These are phyloP conservation scores for Umbellularia californica DNA, from an alignment of 164 flowering plant species.

Conservation along the genomic window DNA sequence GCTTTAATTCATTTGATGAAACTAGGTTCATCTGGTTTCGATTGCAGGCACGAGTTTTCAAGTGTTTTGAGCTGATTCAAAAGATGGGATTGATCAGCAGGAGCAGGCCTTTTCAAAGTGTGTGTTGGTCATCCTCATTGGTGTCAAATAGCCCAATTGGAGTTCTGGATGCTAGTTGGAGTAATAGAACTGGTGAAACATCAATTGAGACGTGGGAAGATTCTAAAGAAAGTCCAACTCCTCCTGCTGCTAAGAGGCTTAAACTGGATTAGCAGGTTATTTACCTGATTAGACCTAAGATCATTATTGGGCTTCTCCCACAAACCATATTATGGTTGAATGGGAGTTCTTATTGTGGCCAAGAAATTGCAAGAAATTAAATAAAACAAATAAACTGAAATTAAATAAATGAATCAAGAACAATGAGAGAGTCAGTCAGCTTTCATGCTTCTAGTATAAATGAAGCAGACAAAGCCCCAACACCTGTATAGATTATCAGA, in stretches of 20 bases:
- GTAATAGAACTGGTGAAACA: constrained; percentile 71
- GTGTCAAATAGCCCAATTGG: constrained; percentile 85
- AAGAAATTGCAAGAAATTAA: background rate
- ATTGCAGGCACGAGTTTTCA: constrained; percentile 67
- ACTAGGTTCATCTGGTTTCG: background rate
- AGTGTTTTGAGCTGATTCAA: constrained; percentile 55
- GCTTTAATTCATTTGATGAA: background rate
- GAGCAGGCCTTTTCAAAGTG: constrained; percentile 14
- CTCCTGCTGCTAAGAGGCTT: constrained; percentile 43
- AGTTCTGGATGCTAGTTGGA: constrained; percentile 81
- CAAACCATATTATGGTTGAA: constrained; percentile 23
- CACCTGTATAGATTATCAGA: constrained; percentile 37
- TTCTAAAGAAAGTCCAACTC: constrained; percentile 28
- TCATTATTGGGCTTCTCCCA: constrained; percentile 18
- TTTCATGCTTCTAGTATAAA: constrained; percentile 37
- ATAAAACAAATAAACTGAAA: constrained; percentile 1
- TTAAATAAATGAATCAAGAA: constrained; percentile 13
- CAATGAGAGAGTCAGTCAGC: constrained; percentile 15
- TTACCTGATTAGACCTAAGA: constrained; percentile 28
- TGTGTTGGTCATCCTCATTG: constrained; percentile 21
- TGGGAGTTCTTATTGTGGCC: constrained; percentile 30
- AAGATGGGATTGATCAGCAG: constrained; percentile 32
- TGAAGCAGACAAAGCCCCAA: constrained; percentile 22
- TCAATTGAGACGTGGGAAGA: constrained; percentile 54
- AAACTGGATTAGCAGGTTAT: constrained; percentile 36